Percentiles rank a stretch among this genome's conserved stretches.
Evolutionary conservation across 768 basidiomycete genomes (phyloP).

Genomic region (Epithele typhae): DNA sequence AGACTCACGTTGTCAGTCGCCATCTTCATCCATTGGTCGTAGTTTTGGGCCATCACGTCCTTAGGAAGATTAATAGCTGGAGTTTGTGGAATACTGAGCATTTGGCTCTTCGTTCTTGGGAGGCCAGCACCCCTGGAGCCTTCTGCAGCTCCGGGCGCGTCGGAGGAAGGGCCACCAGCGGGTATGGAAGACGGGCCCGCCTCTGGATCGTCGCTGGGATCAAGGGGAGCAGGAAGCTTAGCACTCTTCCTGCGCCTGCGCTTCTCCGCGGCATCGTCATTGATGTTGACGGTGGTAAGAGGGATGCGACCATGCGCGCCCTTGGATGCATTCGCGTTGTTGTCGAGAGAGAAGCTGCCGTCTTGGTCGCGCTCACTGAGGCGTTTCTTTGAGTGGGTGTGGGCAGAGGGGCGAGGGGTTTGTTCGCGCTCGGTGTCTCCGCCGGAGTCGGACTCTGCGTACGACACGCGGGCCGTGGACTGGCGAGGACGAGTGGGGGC

Average conservation of each 20-base stretch:
- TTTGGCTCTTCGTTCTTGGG: conserved; percentile 54
- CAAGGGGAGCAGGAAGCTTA: conserved; percentile 43
- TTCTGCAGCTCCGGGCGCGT: conserved; percentile 30
- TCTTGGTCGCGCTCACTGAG: conserved; percentile 54
- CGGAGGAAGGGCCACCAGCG: conserved; percentile 35
- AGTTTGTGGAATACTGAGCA: conserved; percentile 55
- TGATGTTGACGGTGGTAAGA: conserved; percentile 46
- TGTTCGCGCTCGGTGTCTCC: conserved; percentile 21
- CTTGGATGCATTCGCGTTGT: neutral
- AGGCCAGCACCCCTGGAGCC: conserved; percentile 26
- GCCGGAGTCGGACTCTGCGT: conserved; percentile 19
- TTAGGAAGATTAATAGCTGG: conserved; percentile 58
- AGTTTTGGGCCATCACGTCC: conserved; percentile 89
- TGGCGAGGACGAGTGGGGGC: conserved; percentile 8
- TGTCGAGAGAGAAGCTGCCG: conserved; percentile 31
- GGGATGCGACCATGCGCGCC: conserved; percentile 23
- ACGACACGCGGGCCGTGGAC: conserved; percentile 1
- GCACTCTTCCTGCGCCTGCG: conserved; percentile 76
- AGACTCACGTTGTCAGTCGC: conserved; percentile 90
- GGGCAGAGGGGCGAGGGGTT: conserved; percentile 17
- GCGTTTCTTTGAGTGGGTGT: conserved; percentile 38
- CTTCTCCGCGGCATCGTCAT: conserved; percentile 88
- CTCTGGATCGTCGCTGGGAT: conserved; percentile 42
- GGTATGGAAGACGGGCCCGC: conserved; percentile 53
- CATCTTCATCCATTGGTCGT: conserved; percentile 99